Base-by-base conservation (phyloP, 1,139 yeast genomes). In the Yamadazyma atmosphaerica region DNA sequence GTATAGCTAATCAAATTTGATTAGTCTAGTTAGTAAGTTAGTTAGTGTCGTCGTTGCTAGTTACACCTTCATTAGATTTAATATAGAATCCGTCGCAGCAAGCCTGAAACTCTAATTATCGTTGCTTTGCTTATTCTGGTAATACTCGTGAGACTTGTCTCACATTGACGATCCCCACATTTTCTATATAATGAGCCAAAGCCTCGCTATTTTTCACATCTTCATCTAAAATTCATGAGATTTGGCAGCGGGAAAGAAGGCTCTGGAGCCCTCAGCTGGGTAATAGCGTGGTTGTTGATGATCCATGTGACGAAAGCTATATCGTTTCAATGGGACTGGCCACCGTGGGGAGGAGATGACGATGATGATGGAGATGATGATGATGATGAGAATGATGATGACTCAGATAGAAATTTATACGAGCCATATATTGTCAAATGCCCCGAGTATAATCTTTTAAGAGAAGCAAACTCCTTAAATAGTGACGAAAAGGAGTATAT, bases 381-480 rank as follows among this genome's bases (percentile, higher is more conserved):
- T 18, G 34, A 33, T 34, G 44, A 38, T 22, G 41, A 35, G 10
- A 15, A 30, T 12, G 31, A 33, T 18, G 31, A 28, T 6, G 28
- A 21, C 9, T 35, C 38, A 4, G 45, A 34, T 14, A 37, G 49
- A 31, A 57, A 60, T 41, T 51, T 56, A 1, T 65, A 65, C 40
- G 54, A 50, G 24, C 72, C 72, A 0, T 50, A 49, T 32, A 42
- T 47, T 14, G 50, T 58, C 2, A 33, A 47, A 3, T 66, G 72
- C 40, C 70, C 71, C 1, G 37, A 49, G 9, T 42, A 37, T 5
- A 30, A 43, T 6, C 33, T 62, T 19, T 39, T 56, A 2, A 47
- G 75, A 45, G 60, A 55, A 29, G 74, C 73, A 3, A 39, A 38
- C 2, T 49, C 46, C 12, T 44, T 68, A 10, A 56, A 64, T 1